These are phyloP conservation scores for Pythium apleroticum DNA, from an alignment of 352 stramenopile genomes.

Conservation along the genomic window DNA sequence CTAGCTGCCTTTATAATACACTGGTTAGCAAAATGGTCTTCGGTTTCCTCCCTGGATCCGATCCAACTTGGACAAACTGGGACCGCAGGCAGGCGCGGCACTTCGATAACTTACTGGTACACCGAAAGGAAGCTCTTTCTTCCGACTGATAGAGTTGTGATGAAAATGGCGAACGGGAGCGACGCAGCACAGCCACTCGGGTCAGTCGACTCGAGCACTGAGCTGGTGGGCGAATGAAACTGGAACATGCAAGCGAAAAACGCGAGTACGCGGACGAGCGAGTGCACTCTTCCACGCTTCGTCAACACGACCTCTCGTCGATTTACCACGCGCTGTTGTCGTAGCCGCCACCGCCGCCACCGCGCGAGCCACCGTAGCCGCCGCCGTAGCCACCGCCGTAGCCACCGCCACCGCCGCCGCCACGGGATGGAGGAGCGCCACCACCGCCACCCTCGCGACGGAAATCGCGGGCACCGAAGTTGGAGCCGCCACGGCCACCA, in stretches of 20 bases:
- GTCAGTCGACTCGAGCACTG: neutral
- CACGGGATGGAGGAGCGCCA: conserved; percentile 17
- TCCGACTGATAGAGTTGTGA: conserved; percentile 22
- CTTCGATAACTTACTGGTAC: conserved; percentile 41
- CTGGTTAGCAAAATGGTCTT: conserved; percentile 42
- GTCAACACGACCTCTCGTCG: conserved; percentile 27
- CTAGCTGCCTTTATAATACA: conserved; percentile 44
- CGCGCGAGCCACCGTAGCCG: conserved; percentile 35
- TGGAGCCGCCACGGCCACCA: conserved; percentile 47
- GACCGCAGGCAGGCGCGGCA: conserved; percentile 35
- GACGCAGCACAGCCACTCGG: neutral
- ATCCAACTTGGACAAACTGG: conserved; percentile 30
- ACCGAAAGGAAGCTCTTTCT: conserved; percentile 41
- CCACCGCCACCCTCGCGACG: conserved; percentile 68
- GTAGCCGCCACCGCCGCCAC: conserved; percentile 39
- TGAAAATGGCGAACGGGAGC: conserved; percentile 8
- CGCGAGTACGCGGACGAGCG: conserved; percentile 24
- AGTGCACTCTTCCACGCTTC: conserved; percentile 38
- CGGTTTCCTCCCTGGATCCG: conserved; percentile 32
- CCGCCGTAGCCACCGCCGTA: conserved; percentile 31
- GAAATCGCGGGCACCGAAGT: conserved; percentile 89
- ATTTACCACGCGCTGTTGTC: conserved; percentile 91
- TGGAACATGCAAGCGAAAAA: conserved; percentile 18
- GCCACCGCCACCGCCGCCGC: conserved; percentile 22
- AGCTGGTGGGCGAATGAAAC: neutral